A percentile compares a stretch with the other conserved stretches of the same genome.
Evolutionary conservation across 2,329 filamentous ascomycete species (phyloP).

Genomic region (Polytolypa hystricis): DNA sequence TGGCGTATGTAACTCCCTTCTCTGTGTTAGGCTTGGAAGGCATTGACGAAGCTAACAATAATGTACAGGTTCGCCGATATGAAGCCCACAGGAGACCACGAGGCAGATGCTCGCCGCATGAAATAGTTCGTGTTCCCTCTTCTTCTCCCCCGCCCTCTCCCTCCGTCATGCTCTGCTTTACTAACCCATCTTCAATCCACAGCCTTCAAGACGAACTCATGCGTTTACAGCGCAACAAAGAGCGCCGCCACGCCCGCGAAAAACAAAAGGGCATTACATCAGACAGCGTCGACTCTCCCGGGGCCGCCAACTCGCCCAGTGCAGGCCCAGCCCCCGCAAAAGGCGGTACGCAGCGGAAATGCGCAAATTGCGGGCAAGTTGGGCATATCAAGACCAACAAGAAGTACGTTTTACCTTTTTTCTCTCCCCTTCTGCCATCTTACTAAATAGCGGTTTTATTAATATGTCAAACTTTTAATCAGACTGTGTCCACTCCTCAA

Average conservation of each 20-base stretch:
- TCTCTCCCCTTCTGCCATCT: too few relatives aligned
- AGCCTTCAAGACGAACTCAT: conserved; percentile 65
- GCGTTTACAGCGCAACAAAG: conserved; percentile 81
- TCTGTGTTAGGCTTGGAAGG: not conserved
- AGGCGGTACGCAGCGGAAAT: conserved; percentile 63
- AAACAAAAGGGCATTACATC: conserved; percentile 61
- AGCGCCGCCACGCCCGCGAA: conserved; percentile 78
- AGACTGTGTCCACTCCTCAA: conserved; percentile 78
- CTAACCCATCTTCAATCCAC: conserved; percentile 17
- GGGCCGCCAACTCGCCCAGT: conserved; percentile 33
- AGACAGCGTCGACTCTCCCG: conserved; percentile 28
- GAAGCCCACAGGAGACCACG: conserved; percentile 54
- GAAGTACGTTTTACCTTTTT: conserved; percentile 50
- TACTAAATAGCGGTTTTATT: too few relatives aligned
- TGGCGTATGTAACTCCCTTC: conserved; percentile 48
- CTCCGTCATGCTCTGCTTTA: not conserved
- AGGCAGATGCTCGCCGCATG: conserved; percentile 52
- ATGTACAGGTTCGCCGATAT: conserved; percentile 45
- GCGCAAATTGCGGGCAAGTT: conserved; percentile 91
- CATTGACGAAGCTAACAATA: conserved; percentile 14
- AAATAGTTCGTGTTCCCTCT: conserved; percentile 37
- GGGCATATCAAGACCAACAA: conserved; percentile 99
- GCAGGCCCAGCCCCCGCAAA: conserved; percentile 47
- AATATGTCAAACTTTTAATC: conserved; percentile 19
- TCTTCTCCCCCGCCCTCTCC: conserved; percentile 6